These are phyloP conservation scores for Echites panduratus DNA, from an alignment of 257 asterid genomes.

Conservation along the genomic window DNA sequence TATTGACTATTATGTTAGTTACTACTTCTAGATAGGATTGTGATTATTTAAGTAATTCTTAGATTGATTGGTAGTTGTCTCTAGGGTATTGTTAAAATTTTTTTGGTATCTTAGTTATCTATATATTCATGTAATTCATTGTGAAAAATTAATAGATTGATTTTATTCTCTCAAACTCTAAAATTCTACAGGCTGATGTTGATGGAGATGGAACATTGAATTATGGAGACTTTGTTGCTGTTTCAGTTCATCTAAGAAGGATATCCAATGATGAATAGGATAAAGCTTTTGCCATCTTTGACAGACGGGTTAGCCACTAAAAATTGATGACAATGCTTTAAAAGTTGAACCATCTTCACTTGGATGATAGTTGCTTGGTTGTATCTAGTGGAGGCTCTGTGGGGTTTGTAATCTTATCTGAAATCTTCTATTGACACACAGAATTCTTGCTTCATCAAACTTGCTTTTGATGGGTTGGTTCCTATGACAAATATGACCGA, in stretches of 20 bases:
- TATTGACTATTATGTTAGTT: too few relatives aligned
- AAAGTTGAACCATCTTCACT: constrained; percentile 74
- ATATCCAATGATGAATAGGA: constrained; percentile 78
- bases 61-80: too few relatives aligned
- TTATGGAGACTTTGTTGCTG: constrained; percentile 62
- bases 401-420: constrained; percentile 58
- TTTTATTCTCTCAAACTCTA: too few relatives aligned
- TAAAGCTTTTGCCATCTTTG: constrained; percentile 73
- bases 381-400: constrained; percentile 99
- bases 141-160: too few relatives aligned
- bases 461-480: neutral
- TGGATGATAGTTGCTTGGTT: constrained; percentile 71
- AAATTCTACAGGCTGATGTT: constrained; percentile 61
- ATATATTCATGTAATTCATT: too few relatives aligned
- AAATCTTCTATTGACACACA: neutral
- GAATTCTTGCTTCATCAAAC: neutral
- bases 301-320: constrained; percentile 74
- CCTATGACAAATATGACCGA: neutral
- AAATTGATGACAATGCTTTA: constrained; percentile 79
- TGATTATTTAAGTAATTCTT: too few relatives aligned
- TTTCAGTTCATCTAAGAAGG: constrained; percentile 63
- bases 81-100: too few relatives aligned
- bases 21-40: too few relatives aligned
- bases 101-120: too few relatives aligned
- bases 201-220: constrained; percentile 66